These are phyloP conservation scores for Calonectria pseudoturangicola DNA, from an alignment of 2,329 filamentous ascomycete species.

Conservation along the genomic window DNA sequence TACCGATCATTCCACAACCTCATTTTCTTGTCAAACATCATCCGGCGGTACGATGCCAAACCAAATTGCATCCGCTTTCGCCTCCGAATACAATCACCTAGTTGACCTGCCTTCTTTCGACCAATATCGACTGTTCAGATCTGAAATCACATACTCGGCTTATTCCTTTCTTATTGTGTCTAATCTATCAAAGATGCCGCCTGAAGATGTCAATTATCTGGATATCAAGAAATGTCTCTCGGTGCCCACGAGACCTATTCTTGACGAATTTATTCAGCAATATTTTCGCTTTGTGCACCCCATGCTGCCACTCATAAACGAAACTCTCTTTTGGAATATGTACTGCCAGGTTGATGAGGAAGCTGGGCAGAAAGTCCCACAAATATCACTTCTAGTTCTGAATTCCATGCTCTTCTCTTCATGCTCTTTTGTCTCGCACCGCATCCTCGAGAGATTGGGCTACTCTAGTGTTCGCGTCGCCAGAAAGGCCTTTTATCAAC, in stretches of 20 bases:
- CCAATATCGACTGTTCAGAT: slow-evolving; percentile 4
- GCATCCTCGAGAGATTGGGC: slow-evolving; percentile 4
- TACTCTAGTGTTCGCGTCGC: slow-evolving; percentile 12
- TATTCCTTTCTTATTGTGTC: slow-evolving; percentile 2
- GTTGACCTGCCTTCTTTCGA: not conserved
- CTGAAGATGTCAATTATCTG: slow-evolving; percentile 21
- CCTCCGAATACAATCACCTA: not conserved
- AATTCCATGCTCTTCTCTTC: slow-evolving; percentile 28
- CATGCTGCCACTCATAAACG: slow-evolving; percentile 64
- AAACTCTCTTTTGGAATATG: slow-evolving; percentile 60
- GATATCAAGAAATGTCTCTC: slow-evolving; percentile 64
- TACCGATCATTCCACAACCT: not conserved
- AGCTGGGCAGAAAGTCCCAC: not conserved
- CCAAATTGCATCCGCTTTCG: not conserved
- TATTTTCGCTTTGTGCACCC: slow-evolving; percentile 70
- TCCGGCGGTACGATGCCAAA: not conserved
- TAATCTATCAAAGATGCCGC: slow-evolving; percentile 13
- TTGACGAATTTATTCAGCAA: slow-evolving; percentile 69
- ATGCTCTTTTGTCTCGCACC: slow-evolving; percentile 2
- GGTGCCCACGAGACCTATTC: slow-evolving; percentile 62
- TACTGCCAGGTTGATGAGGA: slow-evolving; percentile 44
- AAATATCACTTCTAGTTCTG: slow-evolving; percentile 20
- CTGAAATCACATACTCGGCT: slow-evolving; percentile 8
- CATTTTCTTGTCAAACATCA: too few relatives aligned
- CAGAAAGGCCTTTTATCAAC: slow-evolving; percentile 7